Conservation (phyloP, 2,329 filamentous ascomycete genomes). For the Trichoderma breve region DNA sequence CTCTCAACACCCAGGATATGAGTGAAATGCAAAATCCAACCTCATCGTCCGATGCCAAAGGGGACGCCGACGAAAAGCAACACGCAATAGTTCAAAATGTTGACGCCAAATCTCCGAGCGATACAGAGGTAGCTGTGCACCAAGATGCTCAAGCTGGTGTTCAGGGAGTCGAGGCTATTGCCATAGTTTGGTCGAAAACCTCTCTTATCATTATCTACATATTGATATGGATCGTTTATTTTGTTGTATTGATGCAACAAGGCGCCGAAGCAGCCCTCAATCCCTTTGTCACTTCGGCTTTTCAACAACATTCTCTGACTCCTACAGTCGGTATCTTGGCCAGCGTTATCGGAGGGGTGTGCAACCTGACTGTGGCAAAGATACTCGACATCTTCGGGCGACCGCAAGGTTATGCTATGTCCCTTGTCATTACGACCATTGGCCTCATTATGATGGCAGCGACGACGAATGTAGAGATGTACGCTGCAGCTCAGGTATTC, state of each 20-base stretch:
- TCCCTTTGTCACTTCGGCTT: conserved; percentile 45
- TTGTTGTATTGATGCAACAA: conserved; percentile 1
- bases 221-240: conserved; percentile 12
- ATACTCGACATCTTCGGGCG: conserved; percentile 62
- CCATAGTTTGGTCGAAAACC: conserved; percentile 36
- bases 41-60: neutral
- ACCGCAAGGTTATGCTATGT: conserved; percentile 54
- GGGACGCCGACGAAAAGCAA: neutral
- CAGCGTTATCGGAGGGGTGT: conserved; percentile 51
- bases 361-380: conserved; percentile 61
- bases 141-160: conserved; percentile 35
- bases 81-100: neutral
- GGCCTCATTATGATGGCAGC: conserved; percentile 60
- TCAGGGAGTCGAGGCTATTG: conserved; percentile 39
- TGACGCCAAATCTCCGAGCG: neutral
- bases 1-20: neutral
- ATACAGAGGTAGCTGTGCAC: neutral
- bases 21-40: neutral
- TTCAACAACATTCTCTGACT: conserved; percentile 48
- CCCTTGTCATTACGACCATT: conserved; percentile 46
- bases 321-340: conserved; percentile 50
- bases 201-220: neutral
- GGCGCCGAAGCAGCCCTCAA: conserved; percentile 27
- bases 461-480: conserved; percentile 40
- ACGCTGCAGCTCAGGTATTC: conserved; percentile 61